A percentile compares a stretch with the other conserved stretches of the same genome.
Evolutionary conservation across 2,329 filamentous ascomycete species (phyloP).

Genomic region (Cryphonectria radicalis): DNA sequence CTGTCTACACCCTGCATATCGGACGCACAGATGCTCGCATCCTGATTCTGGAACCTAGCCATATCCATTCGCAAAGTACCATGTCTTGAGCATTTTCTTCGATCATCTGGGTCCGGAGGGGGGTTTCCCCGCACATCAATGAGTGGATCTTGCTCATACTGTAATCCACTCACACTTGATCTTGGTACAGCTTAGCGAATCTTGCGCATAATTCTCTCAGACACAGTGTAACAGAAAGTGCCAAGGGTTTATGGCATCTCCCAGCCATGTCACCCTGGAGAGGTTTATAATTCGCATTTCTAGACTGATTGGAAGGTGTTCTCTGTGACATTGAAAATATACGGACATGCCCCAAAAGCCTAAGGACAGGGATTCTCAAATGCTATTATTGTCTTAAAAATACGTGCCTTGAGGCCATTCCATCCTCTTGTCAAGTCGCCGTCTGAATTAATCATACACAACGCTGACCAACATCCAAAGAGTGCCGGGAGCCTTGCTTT

Average conservation of each 20-base stretch:
- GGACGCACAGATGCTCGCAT: neutral
- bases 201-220: slow-evolving; percentile 21
- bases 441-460: neutral
- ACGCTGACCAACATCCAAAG: neutral
- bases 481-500: neutral
- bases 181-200: slow-evolving; percentile 4
- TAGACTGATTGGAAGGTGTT: neutral
- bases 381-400: neutral
- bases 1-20: neutral
- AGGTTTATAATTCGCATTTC: neutral
- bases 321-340: neutral
- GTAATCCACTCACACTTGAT: neutral
- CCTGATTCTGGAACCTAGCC: neutral
- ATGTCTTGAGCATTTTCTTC: neutral
- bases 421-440: neutral
- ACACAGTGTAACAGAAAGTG: neutral
- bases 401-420: neutral
- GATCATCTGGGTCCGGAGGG: neutral
- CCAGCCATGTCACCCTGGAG: neutral
- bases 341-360: neutral
- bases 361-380: neutral
- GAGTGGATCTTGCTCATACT: slow-evolving; percentile 13
- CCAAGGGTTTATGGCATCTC: neutral
- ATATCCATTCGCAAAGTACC: neutral
- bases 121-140: neutral